Percentiles rank a stretch among this genome's conserved stretches.
phyloP scores from a whole-genome alignment of 495 filamentous ascomycete species.

The Penicillium salamii region DNA sequence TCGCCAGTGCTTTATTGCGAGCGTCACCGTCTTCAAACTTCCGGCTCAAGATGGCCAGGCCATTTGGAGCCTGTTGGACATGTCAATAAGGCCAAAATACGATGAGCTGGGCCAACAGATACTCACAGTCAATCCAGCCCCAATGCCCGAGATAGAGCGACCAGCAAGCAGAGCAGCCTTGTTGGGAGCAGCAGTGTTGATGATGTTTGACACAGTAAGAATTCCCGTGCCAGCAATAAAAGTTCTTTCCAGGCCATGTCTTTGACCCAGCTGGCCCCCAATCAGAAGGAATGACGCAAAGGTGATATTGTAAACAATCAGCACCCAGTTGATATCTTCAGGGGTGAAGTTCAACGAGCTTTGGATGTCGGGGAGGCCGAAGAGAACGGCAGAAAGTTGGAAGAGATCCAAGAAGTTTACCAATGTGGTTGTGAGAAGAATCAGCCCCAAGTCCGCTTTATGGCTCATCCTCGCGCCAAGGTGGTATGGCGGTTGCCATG shows the following conservation, averaged over 20 bases:
- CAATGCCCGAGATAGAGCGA: neutral
- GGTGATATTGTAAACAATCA: constrained; percentile 1
- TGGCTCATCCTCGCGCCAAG: neutral
- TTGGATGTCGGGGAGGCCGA: neutral
- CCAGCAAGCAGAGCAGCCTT: neutral
- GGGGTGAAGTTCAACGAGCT: neutral
- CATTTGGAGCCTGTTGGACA: neutral
- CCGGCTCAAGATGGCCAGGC: neutral
- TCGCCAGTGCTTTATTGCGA: neutral
- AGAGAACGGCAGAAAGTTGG: neutral
- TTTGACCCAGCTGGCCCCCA: neutral
- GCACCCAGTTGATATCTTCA: neutral
- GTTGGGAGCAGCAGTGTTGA: neutral
- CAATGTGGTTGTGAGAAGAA: neutral
- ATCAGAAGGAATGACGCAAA: neutral
- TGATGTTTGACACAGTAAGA: neutral
- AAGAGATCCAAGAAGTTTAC: neutral
- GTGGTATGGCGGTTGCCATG: neutral
- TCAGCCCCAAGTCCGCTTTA: neutral
- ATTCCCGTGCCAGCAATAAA: neutral
- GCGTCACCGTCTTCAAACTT: neutral
- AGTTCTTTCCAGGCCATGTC: neutral
- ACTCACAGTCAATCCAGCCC: neutral
- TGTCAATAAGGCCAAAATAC: too few relatives aligned
- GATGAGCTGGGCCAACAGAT: too few relatives aligned